Base-by-base conservation (phyloP, 2,329 filamentous ascomycete species). In the Waltergamsia citrina region DNA sequence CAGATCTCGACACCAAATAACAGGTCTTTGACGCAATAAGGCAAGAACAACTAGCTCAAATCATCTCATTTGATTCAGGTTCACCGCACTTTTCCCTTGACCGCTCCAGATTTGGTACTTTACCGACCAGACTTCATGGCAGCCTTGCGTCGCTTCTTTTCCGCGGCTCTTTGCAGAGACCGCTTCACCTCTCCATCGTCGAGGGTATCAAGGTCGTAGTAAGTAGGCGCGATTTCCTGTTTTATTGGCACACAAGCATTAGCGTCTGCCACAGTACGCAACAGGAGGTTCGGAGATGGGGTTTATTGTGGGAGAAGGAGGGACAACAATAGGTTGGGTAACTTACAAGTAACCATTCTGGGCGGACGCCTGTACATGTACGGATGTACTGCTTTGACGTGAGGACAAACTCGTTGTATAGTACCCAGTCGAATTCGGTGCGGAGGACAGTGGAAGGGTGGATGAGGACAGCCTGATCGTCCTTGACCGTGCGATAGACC, bases 301-400 rank as follows among this genome's bases (percentile, higher is more conserved):
- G 21, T 15, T 19, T 7, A 27, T 9, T 9, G 12, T 16, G 24
- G 18, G 22, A 23, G 19, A 38, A 33, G 18, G 33, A 35, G 5
- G 17, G 21, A 20, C 10, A 29, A 10, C 19, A 11, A 22, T 29
- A 48, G 20, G 18, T 31, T n/a, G 16, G 31, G 11, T 14, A 29
- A 49, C 81, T 62, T 69, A 88, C 85, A 59, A 96, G 55, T 41
- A 98, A 65, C 92, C 92, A 98, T 59, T 98, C 92, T 1, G 90
- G 85, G 54, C 85, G 83, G 36, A 98, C 81, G 20, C 84, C 79
- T 10, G 88, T 96, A 31, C 95, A 86, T 1, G 86, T 95, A 37
- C 93, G 77, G 48, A 98, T 90, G 57, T 95, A 98, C 63, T 96
- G 94, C 73, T 98, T 95, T 34, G 84, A 92, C 1, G 92, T 98